Base-by-base conservation (phyloP, 1,284 basidiomycete genomes). In the Irpex rosettiformis region DNA sequence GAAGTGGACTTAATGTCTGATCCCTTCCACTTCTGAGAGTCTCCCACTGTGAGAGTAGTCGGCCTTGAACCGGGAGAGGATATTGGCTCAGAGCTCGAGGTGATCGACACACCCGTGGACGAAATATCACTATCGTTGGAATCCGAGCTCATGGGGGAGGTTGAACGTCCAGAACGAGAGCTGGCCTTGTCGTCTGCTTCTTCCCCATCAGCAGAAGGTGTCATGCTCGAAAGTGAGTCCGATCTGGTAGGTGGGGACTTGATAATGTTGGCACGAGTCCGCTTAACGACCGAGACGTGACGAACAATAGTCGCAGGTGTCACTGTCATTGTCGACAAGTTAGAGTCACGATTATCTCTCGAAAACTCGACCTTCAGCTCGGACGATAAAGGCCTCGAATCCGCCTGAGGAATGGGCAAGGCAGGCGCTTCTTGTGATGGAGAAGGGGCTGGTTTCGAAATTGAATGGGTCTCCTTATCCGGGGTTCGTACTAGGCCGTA, bases 241-340 rank as follows among this genome's bases (percentile, higher is more conserved):
- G 59, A 40, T 33, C 54, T 65, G 40, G 62, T 58, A 8, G n/a
- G n/a, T n/a, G 69, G 69, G 13, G 69, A 67, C 40, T 60, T 47
- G 10, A 72, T 59, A 45, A 70, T 61, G 49, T 71, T 70, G 37
- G 67, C 69, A 33, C 69, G 64, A 13, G 65, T 70, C 21, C 67
- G 65, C 54, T 65, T 69, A 25, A 62, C 70, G 30, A 72, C 63
- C 2, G 70, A 64, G 16, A 66, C 67, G 11, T 65, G 64, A 8
- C 63, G 54, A 25, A 69, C 66, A 47, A 72, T 72, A 28, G 70
- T 72, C 11, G 71, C 71, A 13, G 70, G 69, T 47, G 68, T 70
- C n/a, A 72, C 67, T 3, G 71, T 72, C 62, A 70, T 67, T 3
- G 70, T 72, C n/a, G 70, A 71, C 54, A 70, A 57, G 28, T 65